These are phyloP conservation scores for Fusarium lyarnte DNA, from an alignment of 2,329 filamentous ascomycete species.

Conservation along the genomic window DNA sequence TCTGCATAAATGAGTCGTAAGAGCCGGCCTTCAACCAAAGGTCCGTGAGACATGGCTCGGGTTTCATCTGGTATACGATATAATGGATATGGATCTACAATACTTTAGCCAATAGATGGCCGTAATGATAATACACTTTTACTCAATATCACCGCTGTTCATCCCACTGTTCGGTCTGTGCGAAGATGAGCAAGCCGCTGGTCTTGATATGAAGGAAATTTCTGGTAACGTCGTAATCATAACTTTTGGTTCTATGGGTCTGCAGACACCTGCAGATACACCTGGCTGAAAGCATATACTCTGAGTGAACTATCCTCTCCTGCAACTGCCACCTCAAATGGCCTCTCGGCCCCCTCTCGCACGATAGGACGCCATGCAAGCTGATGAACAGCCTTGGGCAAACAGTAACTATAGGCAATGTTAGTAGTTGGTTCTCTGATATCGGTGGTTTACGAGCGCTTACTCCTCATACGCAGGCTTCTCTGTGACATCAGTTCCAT, in stretches of 20 bases:
- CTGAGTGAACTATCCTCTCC: constrained; percentile 70
- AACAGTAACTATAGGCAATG: constrained; percentile 44
- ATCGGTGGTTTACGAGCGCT: constrained; percentile 34
- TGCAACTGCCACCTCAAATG: constrained; percentile 60
- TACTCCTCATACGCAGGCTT: constrained; percentile 52
- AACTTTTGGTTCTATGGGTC: constrained; percentile 29
- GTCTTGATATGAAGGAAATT: background rate
- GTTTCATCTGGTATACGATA: constrained; percentile 27
- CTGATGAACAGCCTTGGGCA: constrained; percentile 73
- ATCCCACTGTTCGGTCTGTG: background rate
- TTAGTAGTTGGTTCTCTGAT: constrained; percentile 16
- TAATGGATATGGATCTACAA: constrained; percentile 33
- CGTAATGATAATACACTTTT: constrained; percentile 38
- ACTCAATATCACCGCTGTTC: background rate
- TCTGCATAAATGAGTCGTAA: background rate
- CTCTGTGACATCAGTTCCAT: constrained; percentile 52
- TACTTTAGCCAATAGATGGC: constrained; percentile 25
- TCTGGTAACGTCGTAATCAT: background rate
- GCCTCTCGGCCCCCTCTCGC: constrained; percentile 41
- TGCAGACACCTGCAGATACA: constrained; percentile 36
- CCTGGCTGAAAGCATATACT: constrained; percentile 59
- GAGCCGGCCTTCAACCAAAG: background rate
- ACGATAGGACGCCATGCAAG: constrained; percentile 72
- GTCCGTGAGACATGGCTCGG: background rate
- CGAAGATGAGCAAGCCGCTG: background rate